Percentiles rank a stretch among this genome's conserved stretches.
Conservation (phyloP, 176 grass and related monocot species). For the Puccinellia tenuiflora region DNA sequence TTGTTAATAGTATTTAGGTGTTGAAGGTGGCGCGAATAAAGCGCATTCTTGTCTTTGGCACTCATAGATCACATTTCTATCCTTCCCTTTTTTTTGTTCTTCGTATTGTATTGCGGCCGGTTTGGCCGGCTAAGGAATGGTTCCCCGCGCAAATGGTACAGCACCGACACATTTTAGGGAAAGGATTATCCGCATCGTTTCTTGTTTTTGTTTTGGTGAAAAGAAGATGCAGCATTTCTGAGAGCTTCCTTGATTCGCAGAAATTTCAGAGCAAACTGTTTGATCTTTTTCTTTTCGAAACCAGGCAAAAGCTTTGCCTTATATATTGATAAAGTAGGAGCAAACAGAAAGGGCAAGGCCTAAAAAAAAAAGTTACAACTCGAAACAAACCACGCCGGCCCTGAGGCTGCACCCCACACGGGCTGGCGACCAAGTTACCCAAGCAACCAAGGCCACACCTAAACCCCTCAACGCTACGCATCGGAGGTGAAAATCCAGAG, state of each 20-base stretch:
- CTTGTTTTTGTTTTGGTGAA: not conserved
- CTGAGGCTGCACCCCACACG: too few relatives aligned
- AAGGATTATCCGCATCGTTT: not conserved
- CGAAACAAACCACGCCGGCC: too few relatives aligned
- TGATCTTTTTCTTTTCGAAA: too few relatives aligned
- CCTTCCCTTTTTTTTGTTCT: not conserved
- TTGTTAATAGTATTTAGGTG: not conserved
- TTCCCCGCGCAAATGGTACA: not conserved
- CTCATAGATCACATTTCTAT: slow-evolving; percentile 9
- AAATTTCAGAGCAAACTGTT: not conserved
- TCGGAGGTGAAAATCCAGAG: too few relatives aligned
- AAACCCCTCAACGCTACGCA: too few relatives aligned
- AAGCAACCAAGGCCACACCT: too few relatives aligned
- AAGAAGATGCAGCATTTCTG: not conserved
- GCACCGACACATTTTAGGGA: not conserved
- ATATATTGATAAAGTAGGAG: too few relatives aligned
- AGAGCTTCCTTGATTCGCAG: not conserved
- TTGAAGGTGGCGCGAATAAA: slow-evolving; percentile 38
- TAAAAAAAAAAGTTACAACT: too few relatives aligned
- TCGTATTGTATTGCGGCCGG: slow-evolving; percentile 1
- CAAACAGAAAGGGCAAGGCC: too few relatives aligned
- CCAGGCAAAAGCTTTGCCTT: too few relatives aligned
- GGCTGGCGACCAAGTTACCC: too few relatives aligned
- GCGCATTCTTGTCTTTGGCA: slow-evolving; percentile 9
- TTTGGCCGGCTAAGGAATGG: slow-evolving; percentile 35